Evolutionary conservation across 1,284 basidiomycete species (phyloP), one percentile per base, ranked within the genome.

Genomic region (Cutaneotrichosporon sp.): DNA sequence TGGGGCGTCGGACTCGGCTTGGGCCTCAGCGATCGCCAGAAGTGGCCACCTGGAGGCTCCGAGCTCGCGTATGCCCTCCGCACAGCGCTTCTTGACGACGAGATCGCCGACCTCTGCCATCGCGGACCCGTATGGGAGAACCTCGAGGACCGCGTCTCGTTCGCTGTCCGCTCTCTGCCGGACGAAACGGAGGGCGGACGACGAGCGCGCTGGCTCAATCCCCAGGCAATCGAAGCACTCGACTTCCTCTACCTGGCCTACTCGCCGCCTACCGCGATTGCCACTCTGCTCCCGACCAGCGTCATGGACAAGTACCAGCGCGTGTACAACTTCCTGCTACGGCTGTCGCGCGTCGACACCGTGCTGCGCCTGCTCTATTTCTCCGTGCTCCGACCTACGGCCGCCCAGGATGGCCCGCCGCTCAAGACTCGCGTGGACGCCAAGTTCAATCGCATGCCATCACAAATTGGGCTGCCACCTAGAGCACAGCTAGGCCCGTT

Each of bases 161-260:
- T 93, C 71, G 89, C 90, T 1, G 86, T 93, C 57, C 83, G 86
- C 33, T 88, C 90, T 72, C 78, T 91, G 22, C 75, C 75, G 0
- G 70, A 76, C 51, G 89, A 86, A 10, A 81, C 84, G 29, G 84
- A 63, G 27, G 70, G 69, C 50, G 77, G 74, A 3, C 64, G 86
- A 18, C 82, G 84, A 54, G 87, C 88, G 63, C 86, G 84, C 68
- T 93, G 91, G 91, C 71, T 90, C 65, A 85, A 91, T 77, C 90
- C 91, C 1, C 76, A 76, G 62, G 69, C 65, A 66, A 51, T 63
- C 47, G 89, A 89, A 76, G 90, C 92, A 9, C 78, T 94, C 43
- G 92, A 94, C 76, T 95, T 93, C 69, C 78, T 95, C 18, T 91
- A 90, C 72, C 86, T 94, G 80, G 87, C 91, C 64, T 95, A 94